These are phyloP conservation scores for Euphorbia schlechtendalii DNA, from an alignment of 441 rosid species.

Conservation along the genomic window DNA sequence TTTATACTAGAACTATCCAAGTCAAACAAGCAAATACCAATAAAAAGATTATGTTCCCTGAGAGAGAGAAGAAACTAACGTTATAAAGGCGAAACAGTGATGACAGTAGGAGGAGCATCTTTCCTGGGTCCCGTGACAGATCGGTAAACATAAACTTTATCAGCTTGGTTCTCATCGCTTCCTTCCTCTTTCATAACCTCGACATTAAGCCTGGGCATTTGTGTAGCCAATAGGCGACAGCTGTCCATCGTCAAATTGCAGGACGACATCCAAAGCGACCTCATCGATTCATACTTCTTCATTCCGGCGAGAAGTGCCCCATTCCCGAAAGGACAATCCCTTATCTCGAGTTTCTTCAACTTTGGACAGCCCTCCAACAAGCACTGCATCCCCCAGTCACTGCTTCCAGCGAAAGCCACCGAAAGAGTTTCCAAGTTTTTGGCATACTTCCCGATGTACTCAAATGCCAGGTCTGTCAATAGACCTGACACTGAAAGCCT, in stretches of 20 bases:
- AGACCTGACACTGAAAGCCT: slow-evolving; percentile 63
- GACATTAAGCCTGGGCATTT: slow-evolving; percentile 62
- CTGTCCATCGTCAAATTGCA: slow-evolving; percentile 56
- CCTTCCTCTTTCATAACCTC: slow-evolving; percentile 68
- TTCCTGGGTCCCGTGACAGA: slow-evolving; percentile 59
- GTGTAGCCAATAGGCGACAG: slow-evolving; percentile 42
- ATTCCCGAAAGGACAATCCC: slow-evolving; percentile 68
- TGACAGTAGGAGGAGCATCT: slow-evolving; percentile 62
- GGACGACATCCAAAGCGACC: slow-evolving; percentile 75
- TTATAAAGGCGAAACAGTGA: slow-evolving; percentile 33
- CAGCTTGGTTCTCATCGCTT: slow-evolving; percentile 43
- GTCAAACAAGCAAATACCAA: too few relatives aligned
- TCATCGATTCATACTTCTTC: slow-evolving; percentile 63
- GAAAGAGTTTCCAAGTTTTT: slow-evolving; percentile 66
- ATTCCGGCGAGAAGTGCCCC: slow-evolving; percentile 51
- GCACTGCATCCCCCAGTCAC: slow-evolving; percentile 58
- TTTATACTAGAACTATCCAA: too few relatives aligned
- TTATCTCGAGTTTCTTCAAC: slow-evolving; percentile 63
- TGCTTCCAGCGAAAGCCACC: slow-evolving; percentile 63
- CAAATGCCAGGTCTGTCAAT: slow-evolving; percentile 53
- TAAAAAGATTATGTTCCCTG: too few relatives aligned
- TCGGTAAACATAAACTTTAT: slow-evolving; percentile 58
- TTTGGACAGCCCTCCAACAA: slow-evolving; percentile 55
- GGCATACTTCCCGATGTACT: slow-evolving; percentile 54
- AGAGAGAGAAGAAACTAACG: too few relatives aligned